Evolutionary conservation across 2,329 filamentous ascomycete genomes (phyloP), one percentile per base, ranked within the genome.

Genomic region (Verticillium tricorpus): DNA sequence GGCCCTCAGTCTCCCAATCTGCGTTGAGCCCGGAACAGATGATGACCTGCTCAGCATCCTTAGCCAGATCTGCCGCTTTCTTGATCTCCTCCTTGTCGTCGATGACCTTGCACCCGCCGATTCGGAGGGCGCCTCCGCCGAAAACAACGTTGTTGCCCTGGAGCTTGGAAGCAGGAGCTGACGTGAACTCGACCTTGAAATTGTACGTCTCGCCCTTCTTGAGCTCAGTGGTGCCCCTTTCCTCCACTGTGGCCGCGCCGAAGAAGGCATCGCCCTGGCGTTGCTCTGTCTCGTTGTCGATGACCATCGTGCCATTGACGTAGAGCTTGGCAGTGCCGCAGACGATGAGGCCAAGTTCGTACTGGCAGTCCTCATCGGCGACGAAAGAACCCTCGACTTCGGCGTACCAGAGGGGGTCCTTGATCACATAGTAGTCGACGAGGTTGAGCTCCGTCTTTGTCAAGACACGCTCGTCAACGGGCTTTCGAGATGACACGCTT

Each of bases 21-120:
- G 81, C 83, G 68, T 90, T 91, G 32, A 94, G 82, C 1, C 92
- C 92, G 2, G 88, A 88, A 70, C 91, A 90, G 60, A 95, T 80
- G 64, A 95, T 82, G 57, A 93, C 91, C 70, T 93, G 89, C 61
- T 94, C 90, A 1, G 88, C 88, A 52, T 84, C 81, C 70, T 82
- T 83, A 34, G 92, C 92, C 7, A 90, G 78, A 32, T 83, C 79
- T 1, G 89, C 88, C 0, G 91, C 90, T 63, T 87, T 81, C 58
- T 82, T 76, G 61, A 93, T 86, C 69, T 89, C 85, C 17, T 82
- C 79, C 61, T 84, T 75, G 40, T 81, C 75, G 66, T 86, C 80
- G 56, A 88, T 82, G 45, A 84, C 79, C 66, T 82, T 84, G 71
- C 81, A 83, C 22, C 83, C 85, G 40, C 88, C 87, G 32, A 90